These are phyloP conservation scores for Cicer arietinum DNA, from an alignment of 306 rosid genomes.

Conservation along the genomic window DNA sequence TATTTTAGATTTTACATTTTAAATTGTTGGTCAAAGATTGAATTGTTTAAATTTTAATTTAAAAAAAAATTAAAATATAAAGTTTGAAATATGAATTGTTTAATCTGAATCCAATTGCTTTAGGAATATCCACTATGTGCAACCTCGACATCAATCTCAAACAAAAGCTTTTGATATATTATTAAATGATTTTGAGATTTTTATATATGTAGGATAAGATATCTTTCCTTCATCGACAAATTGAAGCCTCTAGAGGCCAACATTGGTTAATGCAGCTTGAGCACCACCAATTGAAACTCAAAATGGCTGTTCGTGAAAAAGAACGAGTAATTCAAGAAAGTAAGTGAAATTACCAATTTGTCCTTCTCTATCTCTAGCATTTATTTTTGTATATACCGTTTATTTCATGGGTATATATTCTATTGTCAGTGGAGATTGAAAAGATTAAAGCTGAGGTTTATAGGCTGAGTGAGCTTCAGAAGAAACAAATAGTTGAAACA, in stretches of 20 bases:
- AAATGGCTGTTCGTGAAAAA: constrained; percentile 32
- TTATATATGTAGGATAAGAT: constrained; percentile 47
- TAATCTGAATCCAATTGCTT: not conserved
- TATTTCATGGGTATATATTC: not conserved
- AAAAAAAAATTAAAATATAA: too few relatives aligned
- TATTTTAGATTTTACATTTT: too few relatives aligned
- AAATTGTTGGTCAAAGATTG: too few relatives aligned
- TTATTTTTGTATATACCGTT: not conserved
- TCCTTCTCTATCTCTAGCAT: not conserved
- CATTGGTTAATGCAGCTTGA: constrained; percentile 44
- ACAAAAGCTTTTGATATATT: not conserved
- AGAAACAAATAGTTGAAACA: not conserved
- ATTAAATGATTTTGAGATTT: not conserved
- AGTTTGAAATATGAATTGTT: not conserved
- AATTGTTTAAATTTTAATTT: too few relatives aligned
- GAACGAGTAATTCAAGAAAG: constrained; percentile 49
- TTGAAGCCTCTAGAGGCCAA: constrained; percentile 29
- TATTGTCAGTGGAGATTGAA: constrained; percentile 47
- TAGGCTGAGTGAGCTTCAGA: constrained; percentile 20
- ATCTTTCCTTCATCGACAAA: constrained; percentile 46
- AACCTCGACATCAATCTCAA: not conserved
- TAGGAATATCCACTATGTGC: too few relatives aligned
- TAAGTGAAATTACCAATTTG: constrained; percentile 14
- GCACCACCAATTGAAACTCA: constrained; percentile 42
- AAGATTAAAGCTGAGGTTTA: constrained; percentile 36